phyloP scores from a whole-genome alignment of 2,329 filamentous ascomycete genomes.

The Trichoderma atrobrunneum region DNA sequence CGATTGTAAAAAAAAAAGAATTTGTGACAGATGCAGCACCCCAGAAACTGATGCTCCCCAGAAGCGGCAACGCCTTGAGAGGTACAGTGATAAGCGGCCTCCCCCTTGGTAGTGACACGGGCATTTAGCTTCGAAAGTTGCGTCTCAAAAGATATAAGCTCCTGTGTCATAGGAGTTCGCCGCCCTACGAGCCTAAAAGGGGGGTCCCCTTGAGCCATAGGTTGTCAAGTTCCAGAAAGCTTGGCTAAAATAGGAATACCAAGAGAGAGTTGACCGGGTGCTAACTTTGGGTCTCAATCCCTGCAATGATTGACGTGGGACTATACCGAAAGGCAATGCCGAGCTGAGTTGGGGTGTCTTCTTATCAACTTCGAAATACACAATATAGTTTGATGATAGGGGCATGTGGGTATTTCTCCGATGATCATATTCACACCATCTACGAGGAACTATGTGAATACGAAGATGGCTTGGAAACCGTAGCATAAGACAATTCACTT shows the following conservation, averaged over 20 bases:
- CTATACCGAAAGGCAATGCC: background rate
- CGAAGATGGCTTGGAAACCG: background rate
- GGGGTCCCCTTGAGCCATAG: background rate
- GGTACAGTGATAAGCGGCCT: background rate
- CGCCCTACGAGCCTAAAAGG: background rate
- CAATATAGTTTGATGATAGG: background rate
- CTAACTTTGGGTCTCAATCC: background rate
- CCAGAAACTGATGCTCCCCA: background rate
- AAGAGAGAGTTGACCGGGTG: background rate
- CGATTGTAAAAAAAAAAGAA: background rate
- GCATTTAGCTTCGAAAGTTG: conserved; percentile 1
- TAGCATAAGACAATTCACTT: background rate
- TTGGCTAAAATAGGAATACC: background rate
- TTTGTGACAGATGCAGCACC: background rate
- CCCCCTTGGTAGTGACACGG: background rate
- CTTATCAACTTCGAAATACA: background rate
- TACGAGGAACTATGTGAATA: background rate
- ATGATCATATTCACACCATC: background rate
- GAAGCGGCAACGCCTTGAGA: background rate
- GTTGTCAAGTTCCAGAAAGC: background rate
- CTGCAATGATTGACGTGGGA: background rate
- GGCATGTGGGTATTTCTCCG: background rate
- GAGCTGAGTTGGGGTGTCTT: background rate
- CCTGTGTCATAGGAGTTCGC: background rate
- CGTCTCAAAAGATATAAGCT: background rate